Evolutionary conservation across 202 grass and related monocot species (phyloP).

Genomic region (Elaeis oleifera): DNA sequence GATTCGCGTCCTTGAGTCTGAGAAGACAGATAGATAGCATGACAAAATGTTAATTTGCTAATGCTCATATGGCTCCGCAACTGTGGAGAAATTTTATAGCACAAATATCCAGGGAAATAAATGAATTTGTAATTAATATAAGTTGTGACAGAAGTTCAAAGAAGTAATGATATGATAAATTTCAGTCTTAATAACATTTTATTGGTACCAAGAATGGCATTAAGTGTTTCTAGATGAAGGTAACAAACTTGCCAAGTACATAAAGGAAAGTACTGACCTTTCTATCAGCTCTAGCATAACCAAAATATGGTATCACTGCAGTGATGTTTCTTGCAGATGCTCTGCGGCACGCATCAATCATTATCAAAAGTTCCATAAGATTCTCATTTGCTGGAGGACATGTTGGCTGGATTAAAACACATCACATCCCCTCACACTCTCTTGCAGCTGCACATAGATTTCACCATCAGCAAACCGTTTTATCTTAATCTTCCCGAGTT

Average conservation of each 20-base stretch:
- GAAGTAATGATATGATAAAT: no score
- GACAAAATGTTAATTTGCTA: neutral
- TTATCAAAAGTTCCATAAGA: slow-evolving; percentile 85
- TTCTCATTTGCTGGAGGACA: slow-evolving; percentile 91
- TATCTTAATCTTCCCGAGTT: slow-evolving; percentile 64
- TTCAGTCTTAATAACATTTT: no score
- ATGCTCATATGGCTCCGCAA: no score
- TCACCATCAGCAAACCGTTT: slow-evolving; percentile 81
- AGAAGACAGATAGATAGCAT: neutral
- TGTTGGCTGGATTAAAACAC: slow-evolving; percentile 82
- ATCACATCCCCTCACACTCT: slow-evolving; percentile 76
- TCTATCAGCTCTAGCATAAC: slow-evolving; percentile 79
- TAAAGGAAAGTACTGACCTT: slow-evolving; percentile 27
- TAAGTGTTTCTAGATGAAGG: no score
- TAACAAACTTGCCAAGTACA: no score
- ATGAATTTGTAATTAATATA: no score
- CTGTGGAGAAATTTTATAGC: neutral
- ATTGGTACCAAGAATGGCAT: no score
- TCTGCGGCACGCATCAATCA: slow-evolving; percentile 79
- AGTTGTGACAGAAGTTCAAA: no score
- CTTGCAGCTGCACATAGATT: slow-evolving; percentile 89
- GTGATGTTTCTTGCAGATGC: slow-evolving; percentile 89
- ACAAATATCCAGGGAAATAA: neutral
- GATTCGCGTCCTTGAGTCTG: slow-evolving; percentile 76
- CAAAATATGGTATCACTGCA: slow-evolving; percentile 88